Base-by-base conservation (phyloP, 805 yeast species). In the Schwanniomyces polymorphus region DNA sequence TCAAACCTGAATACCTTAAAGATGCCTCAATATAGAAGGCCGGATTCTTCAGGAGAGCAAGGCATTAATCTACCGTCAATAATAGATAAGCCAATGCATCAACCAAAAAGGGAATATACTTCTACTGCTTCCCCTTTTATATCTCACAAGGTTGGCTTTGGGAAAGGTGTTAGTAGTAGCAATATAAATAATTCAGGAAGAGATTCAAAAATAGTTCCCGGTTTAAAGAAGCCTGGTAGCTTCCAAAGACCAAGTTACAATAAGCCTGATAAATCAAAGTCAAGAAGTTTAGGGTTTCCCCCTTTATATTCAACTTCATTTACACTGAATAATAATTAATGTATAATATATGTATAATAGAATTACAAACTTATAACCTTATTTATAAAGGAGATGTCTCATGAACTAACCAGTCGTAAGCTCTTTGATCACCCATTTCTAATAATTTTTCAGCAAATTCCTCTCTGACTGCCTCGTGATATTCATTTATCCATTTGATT, bases 371-470 rank as follows among this genome's bases (percentile, higher is more conserved):
- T n/a, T 38, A 40, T n/a, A 29, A 34, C 31, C 18, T 25, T 37
- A 27, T 25, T 38, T 46, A 54, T 35, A 60, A 38, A 9, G 76
- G 75, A 40, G 57, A 59, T 4, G 90, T 84, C 65, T 90, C 95
- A 50, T 78, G 78, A 54, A 78, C 64, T 41, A 92, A 71, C 96
- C 97, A 92, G 37, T 72, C 72, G 53, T 75, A 75, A 0, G 91
- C 86, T 18, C 79, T 64, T n/a, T 74, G 71, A 48, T 84, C 86
- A 4, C 79, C 77, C 59, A 75, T 55, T 39, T 77, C 81, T 49
- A 80, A 78, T 45, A 89, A 61, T 53, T 73, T 58, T 2, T 47
- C 58, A 10, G 60, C 68, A 47, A 68, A 66, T 34, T 68, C 76
- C 3, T 50, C 51, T 45, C 68, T 55, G 27, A 72, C 60, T 28